Conservation (phyloP, 441 rosid species). For the Jatropha podagrica region DNA sequence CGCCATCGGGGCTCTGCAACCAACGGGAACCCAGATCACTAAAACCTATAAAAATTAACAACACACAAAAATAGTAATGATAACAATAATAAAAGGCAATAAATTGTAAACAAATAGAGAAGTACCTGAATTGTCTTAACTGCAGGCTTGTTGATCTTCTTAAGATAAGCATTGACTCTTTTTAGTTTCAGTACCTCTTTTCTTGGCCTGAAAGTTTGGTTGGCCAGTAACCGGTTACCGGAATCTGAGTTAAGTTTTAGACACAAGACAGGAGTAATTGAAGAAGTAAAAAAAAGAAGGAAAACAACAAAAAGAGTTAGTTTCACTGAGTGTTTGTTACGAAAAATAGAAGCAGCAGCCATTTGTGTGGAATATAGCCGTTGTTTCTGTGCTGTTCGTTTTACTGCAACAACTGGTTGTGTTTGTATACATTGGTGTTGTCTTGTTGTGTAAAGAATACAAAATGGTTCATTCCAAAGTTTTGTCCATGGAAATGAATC, state of each 20-base stretch:
- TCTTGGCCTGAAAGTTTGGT: conserved; percentile 55
- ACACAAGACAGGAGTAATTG: conserved; percentile 42
- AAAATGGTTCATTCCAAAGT: conserved; percentile 31
- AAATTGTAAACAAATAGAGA: background rate
- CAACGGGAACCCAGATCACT: conserved; percentile 14
- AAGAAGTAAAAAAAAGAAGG: conserved; percentile 36
- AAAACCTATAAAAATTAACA: background rate
- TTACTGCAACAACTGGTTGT: conserved; percentile 22
- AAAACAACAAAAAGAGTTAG: conserved; percentile 44
- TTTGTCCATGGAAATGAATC: conserved; percentile 40
- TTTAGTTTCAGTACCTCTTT: conserved; percentile 45
- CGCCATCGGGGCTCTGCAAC: conserved; percentile 90
- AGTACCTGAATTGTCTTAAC: conserved; percentile 79
- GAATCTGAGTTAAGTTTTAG: conserved; percentile 29
- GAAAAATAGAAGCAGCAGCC: conserved; percentile 34
- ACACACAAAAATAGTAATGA: background rate
- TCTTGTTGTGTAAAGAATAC: conserved; percentile 39
- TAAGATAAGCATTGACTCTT: conserved; percentile 57
- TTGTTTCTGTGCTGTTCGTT: conserved; percentile 33
- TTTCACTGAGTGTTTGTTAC: conserved; percentile 13
- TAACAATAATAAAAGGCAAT: background rate
- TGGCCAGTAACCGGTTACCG: conserved; percentile 29
- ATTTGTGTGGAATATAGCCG: conserved; percentile 37
- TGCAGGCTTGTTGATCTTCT: conserved; percentile 80
- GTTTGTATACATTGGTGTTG: conserved; percentile 53